Percentiles rank a stretch among this genome's conserved stretches.
Evolutionary conservation across 176 grass and related monocot species (phyloP).

Genomic region (Phoenix roebelenii): DNA sequence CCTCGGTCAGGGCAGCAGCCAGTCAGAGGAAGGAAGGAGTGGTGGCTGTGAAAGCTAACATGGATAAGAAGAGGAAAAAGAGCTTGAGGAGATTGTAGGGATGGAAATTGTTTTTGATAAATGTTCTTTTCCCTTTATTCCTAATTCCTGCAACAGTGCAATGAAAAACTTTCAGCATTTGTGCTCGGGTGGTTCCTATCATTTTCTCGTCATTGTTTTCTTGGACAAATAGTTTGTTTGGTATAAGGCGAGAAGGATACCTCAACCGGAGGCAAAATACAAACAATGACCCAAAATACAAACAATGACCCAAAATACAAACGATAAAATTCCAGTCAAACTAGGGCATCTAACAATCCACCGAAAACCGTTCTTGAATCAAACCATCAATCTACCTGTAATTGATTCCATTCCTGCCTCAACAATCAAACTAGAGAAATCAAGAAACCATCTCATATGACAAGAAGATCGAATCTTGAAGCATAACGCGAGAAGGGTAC

Average conservation of each 20-base stretch:
- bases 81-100: constrained; percentile 71
- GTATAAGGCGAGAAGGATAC: too few species aligned
- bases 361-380: background rate
- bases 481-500: background rate
- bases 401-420: background rate
- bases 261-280: too few species aligned
- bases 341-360: background rate
- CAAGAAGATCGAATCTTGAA: background rate
- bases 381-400: too few species aligned
- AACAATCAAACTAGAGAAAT: background rate
- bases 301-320: too few species aligned
- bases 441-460: background rate
- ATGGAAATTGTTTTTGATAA: too few species aligned
- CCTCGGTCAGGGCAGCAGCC: constrained; percentile 23
- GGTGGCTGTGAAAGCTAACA: constrained; percentile 21
- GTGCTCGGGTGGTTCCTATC: too few species aligned
- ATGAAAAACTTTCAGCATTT: too few species aligned
- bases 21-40: constrained; percentile 36
- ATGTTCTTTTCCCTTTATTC: too few species aligned
- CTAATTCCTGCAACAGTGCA: too few species aligned
- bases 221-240: too few species aligned
- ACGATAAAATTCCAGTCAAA: background rate
- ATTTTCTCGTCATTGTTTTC: too few species aligned
- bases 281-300: too few species aligned
- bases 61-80: constrained; percentile 95